Percentiles rank a stretch among this genome's conserved stretches.
Conservation (phyloP, 345 rosid genomes). For the Acer yangbiense region DNA sequence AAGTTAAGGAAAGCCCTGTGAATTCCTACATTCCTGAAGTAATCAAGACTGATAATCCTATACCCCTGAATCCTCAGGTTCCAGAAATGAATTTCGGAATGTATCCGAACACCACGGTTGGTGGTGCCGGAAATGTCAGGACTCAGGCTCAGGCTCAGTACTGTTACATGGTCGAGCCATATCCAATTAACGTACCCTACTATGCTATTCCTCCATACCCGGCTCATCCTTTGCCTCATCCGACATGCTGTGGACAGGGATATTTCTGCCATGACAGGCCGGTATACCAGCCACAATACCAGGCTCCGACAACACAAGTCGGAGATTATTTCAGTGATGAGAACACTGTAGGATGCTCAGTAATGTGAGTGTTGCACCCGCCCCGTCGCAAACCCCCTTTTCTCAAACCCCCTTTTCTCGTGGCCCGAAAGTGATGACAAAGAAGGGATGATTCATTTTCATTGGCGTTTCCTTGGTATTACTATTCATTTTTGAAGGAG, state of each 20-base stretch:
- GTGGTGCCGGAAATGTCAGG: conserved; percentile 16
- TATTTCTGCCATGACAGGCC: conserved; percentile 21
- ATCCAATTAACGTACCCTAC: conserved; percentile 34
- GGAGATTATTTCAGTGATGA: conserved; percentile 68
- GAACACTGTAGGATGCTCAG: conserved; percentile 53
- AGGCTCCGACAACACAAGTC: conserved; percentile 31
- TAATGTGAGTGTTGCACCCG: conserved; percentile 41
- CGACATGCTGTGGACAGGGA: conserved; percentile 25
- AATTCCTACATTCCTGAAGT: conserved; percentile 14
- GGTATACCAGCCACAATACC: conserved; percentile 24
- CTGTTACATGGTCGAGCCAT: conserved; percentile 36
- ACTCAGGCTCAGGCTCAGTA: conserved; percentile 23
- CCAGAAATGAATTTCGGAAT: conserved; percentile 18
- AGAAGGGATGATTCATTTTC: background rate
- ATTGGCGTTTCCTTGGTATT: background rate
- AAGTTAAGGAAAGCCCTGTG: conserved; percentile 4
- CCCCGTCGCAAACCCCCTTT: background rate
- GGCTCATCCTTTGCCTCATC: conserved; percentile 22
- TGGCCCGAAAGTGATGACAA: background rate
- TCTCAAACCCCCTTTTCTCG: background rate
- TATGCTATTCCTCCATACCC: conserved; percentile 38
- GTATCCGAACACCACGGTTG: conserved; percentile 19
- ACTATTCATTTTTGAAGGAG: background rate
- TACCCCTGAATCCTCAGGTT: background rate
- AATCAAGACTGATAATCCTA: conserved; percentile 16